These are phyloP conservation scores for Arthrinium puccinioides DNA, from an alignment of 2,329 filamentous ascomycete species.

Conservation along the genomic window DNA sequence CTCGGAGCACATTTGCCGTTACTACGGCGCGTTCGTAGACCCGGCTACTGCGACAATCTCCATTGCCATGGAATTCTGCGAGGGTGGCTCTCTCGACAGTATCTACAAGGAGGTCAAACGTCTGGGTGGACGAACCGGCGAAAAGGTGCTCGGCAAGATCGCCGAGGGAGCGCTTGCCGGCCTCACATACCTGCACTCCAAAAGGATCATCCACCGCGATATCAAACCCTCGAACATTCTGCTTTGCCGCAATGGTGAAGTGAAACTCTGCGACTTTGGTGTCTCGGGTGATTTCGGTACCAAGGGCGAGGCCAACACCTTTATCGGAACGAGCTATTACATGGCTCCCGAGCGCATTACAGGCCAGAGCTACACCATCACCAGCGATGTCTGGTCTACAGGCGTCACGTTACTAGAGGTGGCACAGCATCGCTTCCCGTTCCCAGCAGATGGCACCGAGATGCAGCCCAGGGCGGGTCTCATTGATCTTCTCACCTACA, in stretches of 20 bases:
- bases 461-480: constrained; percentile 88
- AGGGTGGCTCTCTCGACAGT: constrained; percentile 90
- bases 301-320: constrained; percentile 96
- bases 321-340: constrained; percentile 98
- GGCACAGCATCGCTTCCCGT: constrained; percentile 97
- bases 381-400: constrained; percentile 95
- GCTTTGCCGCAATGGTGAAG: constrained; percentile 82
- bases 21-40: constrained; percentile 96
- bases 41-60: constrained; percentile 94
- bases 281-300: constrained; percentile 97
- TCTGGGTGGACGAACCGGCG: constrained; percentile 85
- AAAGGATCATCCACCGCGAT: constrained; percentile 97
- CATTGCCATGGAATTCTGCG: constrained; percentile 98
- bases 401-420: constrained; percentile 97
- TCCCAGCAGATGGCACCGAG: constrained; percentile 92
- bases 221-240: constrained; percentile 99
- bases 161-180: constrained; percentile 92
- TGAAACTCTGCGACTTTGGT: constrained; percentile 97
- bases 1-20: constrained; percentile 92
- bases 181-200: constrained; percentile 87
- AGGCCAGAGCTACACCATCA: constrained; percentile 96
- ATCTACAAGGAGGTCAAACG: constrained; percentile 98
- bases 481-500: constrained; percentile 94
- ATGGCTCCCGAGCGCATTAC: constrained; percentile 99
- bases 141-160: constrained; percentile 95